phyloP scores from a whole-genome alignment of 306 rosid genomes.

The Castanospermum australe region DNA sequence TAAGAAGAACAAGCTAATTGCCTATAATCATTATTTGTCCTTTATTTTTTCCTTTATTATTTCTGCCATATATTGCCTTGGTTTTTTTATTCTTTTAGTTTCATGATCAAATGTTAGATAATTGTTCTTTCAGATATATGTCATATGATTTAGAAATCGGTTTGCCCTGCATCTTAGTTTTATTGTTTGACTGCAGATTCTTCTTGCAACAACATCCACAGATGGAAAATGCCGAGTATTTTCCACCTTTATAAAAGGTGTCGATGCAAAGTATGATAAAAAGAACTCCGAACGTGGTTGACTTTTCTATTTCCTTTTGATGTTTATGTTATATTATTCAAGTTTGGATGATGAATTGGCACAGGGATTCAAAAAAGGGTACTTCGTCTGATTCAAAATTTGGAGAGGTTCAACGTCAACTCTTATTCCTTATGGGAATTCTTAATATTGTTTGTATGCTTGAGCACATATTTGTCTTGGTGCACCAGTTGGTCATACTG shows the following conservation, averaged over 20 bases:
- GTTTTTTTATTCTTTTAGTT: conserved; percentile 7
- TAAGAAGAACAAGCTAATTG: neutral
- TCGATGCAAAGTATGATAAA: conserved; percentile 79
- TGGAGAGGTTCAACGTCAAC: conserved; percentile 79
- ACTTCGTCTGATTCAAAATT: conserved; percentile 75
- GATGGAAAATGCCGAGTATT: conserved; percentile 95
- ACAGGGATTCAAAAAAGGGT: conserved; percentile 80
- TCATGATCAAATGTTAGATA: neutral
- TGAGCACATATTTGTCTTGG: neutral
- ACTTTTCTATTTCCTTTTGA: conserved; percentile 14
- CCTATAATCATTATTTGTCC: neutral
- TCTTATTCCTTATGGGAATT: conserved; percentile 23
- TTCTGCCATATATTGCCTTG: neutral
- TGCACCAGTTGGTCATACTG: neutral
- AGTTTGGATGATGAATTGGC: conserved; percentile 42
- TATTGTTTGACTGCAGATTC: conserved; percentile 56
- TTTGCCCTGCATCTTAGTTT: neutral
- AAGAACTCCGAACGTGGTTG: conserved; percentile 11
- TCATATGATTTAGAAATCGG: neutral
- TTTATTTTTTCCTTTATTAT: neutral
- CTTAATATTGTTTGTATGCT: conserved; percentile 5
- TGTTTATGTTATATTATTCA: conserved; percentile 14
- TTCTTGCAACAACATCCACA: conserved; percentile 93
- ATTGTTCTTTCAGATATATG: neutral
- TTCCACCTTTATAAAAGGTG: conserved; percentile 88